A percentile compares a stretch with the other conserved stretches of the same genome.
phyloP scores from a whole-genome alignment of 345 rosid genomes.

The Euphorbia peplus region DNA sequence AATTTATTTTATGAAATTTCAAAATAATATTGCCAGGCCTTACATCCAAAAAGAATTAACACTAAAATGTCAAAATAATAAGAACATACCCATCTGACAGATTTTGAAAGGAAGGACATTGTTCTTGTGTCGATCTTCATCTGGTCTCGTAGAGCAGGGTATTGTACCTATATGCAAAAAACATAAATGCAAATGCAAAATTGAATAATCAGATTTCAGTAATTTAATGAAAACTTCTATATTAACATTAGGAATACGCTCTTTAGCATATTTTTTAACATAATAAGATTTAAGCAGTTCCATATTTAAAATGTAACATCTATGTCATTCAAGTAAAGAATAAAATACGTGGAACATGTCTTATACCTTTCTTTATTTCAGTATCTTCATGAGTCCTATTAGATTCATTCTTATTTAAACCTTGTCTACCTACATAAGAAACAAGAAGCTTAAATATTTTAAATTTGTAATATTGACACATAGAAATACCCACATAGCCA shows the following conservation, averaged over 20 bases:
- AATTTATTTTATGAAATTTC: not conserved
- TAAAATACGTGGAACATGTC: not conserved
- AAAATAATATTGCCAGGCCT: not conserved
- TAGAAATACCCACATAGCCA: no score
- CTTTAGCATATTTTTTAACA: not conserved
- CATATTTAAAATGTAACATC: not conserved
- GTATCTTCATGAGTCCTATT: no score
- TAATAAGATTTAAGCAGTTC: not conserved
- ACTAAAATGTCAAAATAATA: constrained; percentile 2
- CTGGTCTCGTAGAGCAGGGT: constrained; percentile 70
- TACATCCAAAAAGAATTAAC: not conserved
- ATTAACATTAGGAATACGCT: not conserved
- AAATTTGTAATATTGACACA: no score
- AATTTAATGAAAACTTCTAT: not conserved
- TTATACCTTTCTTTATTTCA: no score
- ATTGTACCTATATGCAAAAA: constrained; percentile 60
- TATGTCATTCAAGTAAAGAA: not conserved
- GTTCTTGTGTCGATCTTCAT: constrained; percentile 70
- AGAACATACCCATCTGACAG: constrained; percentile 50
- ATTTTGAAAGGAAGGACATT: constrained; percentile 73
- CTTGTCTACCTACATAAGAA: no score
- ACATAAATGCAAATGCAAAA: not conserved
- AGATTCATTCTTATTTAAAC: no score
- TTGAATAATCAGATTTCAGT: not conserved
- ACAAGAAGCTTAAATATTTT: no score